Evolutionary conservation across 768 basidiomycete genomes (phyloP), one percentile per base, ranked within the genome.

Genomic region (Tricholoma bakamatsutake): DNA sequence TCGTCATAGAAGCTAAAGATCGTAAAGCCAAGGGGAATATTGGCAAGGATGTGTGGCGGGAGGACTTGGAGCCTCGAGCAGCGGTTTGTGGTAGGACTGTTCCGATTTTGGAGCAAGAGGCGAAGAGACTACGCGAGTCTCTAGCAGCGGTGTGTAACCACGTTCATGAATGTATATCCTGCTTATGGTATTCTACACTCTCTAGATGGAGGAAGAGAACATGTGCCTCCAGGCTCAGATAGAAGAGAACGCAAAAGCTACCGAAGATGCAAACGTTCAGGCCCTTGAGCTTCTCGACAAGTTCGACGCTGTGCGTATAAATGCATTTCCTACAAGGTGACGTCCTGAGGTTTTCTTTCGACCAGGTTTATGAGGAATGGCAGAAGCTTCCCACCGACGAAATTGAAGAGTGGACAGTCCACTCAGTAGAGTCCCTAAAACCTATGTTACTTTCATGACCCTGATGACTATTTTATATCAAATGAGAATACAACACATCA

Each of bases 1-100:
- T 88, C 12, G 82, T 91, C 1, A 81, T 75, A 10, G 88, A 88
- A 31, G 89, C 88, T 59, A 84, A 66, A 63, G 78, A 78, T 17
- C 71, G 78, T 21, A 81, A 84, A 52, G 76, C 75, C 34, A 73
- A 74, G 46, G 75, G 76, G 6, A 76, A 75, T 40, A 60, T 67
- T 11, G 73, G 74, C 0, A 78, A 76, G 12, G 86, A 90, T 64
- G 62, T 78, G 0, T 92, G 89, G 88, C 80, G 71, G 56, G 80
- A 83, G 49, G 74, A 83, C 54, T 68, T 91, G 30, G 78, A 81
- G 45, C 86, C 90, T 2, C 79, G 74, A 12, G 76, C 75, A 28
- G 86, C 85, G 5, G 80, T 83, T 28, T 75, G 79, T 47, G 86
- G 88, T 1, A 74, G 82, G 51, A 84, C 82, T 0, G 69, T 88